Evolutionary conservation across 768 basidiomycete species (phyloP), one percentile per base, ranked within the genome.

Genomic region (Leccinum rimulosum): DNA sequence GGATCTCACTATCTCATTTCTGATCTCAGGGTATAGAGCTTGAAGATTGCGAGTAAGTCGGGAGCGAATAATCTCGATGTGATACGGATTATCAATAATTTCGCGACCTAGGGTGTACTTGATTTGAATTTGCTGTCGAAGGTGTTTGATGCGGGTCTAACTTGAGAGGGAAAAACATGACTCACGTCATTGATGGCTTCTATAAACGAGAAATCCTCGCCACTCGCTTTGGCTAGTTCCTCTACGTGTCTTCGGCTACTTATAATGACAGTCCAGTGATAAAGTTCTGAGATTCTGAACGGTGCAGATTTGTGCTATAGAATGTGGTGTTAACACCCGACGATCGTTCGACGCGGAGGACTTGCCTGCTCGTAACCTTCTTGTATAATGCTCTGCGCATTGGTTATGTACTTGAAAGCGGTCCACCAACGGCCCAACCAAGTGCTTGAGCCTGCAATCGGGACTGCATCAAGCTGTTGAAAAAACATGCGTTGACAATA

Each of bases 261-360:
- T 0, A 78, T 50, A 17, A 84, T 47, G 31, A 83, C 73, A 0
- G 67, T 55, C 82, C 82, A 83, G n/a, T 66, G 65, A 10, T 33
- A 25, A 3, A 64, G 28, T 2, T 61, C 57, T 0, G 74, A 58
- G 5, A 76, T 59, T 50, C 72, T 77, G 64, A 77, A 79, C 6
- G 71, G 57, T 2, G 58, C 55, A 10, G 54, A 59, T 27, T 68
- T 66, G 59, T 72, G 60, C 75, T 75, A 27, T 3, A 53, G 52
- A 6, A 25, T 47, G 43, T 19, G 43, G 43, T 4, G 17, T 59
- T 17, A 36, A 52, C 6, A 6, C 2, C n/a, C 45, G 30, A 53
- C 19, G 19, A 33, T 11, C 22, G 5, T 14, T 8, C 11, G 14
- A n/a, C 27, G 38, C 1, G 30, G 3, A 0, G 4, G 1, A 55